Conservation (phyloP, 352 stramenopile genomes). For the Globisporangium spinosum region DNA sequence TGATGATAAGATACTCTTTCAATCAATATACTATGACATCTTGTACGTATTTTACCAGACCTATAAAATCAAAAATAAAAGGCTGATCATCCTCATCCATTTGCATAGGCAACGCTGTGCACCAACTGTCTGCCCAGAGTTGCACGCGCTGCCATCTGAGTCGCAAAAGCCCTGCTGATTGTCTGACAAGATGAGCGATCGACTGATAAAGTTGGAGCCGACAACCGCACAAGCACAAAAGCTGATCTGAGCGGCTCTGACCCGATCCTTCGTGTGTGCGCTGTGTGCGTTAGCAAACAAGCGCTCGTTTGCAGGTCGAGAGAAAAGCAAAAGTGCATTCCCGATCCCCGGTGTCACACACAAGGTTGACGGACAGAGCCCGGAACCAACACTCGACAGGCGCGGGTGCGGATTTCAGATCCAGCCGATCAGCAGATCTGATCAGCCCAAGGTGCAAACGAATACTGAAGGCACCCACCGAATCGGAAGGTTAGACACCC, state of each 20-base stretch:
- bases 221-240: not conserved
- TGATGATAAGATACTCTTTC: no score
- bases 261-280: not conserved
- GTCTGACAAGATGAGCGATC: not conserved
- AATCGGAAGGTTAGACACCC: not conserved
- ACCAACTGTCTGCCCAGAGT: constrained; percentile 2
- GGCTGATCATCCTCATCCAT: not conserved
- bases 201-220: not conserved
- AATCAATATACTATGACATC: no score
- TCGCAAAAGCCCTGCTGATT: not conserved
- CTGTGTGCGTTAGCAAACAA: not conserved
- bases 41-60: no score
- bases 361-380: not conserved
- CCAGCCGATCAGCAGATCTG: not conserved
- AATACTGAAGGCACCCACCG: not conserved
- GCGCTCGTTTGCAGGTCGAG: not conserved
- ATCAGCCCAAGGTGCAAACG: not conserved
- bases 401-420: not conserved
- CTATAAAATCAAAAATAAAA: not conserved
- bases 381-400: not conserved
- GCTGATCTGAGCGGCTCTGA: not conserved
- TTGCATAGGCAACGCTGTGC: not conserved
- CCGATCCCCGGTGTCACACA: not conserved
- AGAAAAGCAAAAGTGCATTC: not conserved
- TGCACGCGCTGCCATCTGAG: not conserved